Conservation (phyloP, 495 filamentous ascomycete species). For the Tuber calosporum region DNA sequence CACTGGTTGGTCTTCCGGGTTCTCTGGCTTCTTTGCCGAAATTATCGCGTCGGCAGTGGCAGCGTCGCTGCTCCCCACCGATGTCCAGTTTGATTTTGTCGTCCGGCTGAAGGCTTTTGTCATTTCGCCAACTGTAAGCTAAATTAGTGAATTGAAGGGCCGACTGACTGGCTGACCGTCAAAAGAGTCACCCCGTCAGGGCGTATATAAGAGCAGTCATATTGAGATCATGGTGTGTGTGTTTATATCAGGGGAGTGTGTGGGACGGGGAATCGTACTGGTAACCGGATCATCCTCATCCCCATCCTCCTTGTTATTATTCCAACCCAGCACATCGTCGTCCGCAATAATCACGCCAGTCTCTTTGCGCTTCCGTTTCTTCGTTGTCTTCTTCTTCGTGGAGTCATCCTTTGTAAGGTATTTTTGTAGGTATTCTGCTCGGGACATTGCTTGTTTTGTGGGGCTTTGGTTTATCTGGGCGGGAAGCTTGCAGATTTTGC, state of each 20-base stretch:
- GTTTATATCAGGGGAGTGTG: not conserved
- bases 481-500: not conserved
- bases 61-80: slow-evolving; percentile 52
- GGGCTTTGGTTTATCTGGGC: slow-evolving; percentile 32
- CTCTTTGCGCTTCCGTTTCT: slow-evolving; percentile 56
- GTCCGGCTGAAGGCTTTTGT: slow-evolving; percentile 67
- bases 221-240: not conserved
- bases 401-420: slow-evolving; percentile 79
- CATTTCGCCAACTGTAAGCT: slow-evolving; percentile 48
- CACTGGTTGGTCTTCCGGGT: slow-evolving; percentile 49
- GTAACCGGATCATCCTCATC: slow-evolving; percentile 46
- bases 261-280: slow-evolving; percentile 41
- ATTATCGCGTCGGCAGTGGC: slow-evolving; percentile 61
- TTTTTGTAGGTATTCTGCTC: slow-evolving; percentile 85
- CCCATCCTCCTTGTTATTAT: slow-evolving; percentile 45
- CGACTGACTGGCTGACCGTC: not conserved
- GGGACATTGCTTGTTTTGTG: slow-evolving; percentile 46
- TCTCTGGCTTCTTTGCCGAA: slow-evolving; percentile 56
- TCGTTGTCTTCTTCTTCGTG: slow-evolving; percentile 73
- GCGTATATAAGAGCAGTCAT: not conserved
- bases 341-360: slow-evolving; percentile 79
- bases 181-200: not conserved
- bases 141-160: slow-evolving; percentile 16
- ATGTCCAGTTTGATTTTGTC: slow-evolving; percentile 66
- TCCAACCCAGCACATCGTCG: slow-evolving; percentile 76